Percentiles rank a stretch among this genome's conserved stretches.
Evolutionary conservation across 1,284 basidiomycete genomes (phyloP).

Genomic region (Caloboletus firmus): DNA sequence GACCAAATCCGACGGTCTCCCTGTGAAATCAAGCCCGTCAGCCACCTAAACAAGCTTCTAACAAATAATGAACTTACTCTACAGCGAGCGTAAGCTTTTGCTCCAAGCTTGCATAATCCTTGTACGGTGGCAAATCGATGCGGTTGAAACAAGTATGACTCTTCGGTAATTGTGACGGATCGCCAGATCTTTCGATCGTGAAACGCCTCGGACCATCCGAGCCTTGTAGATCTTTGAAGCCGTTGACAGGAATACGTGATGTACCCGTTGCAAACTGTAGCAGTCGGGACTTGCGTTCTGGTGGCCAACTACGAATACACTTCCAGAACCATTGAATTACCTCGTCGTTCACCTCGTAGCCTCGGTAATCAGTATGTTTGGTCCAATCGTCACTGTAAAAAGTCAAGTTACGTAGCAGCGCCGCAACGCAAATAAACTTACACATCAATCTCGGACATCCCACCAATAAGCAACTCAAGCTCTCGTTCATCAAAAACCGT

Average conservation of each 20-base stretch:
- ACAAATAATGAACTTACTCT: conserved; percentile 50
- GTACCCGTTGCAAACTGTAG: conserved; percentile 94
- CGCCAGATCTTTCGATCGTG: conserved; percentile 88
- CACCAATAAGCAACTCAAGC: conserved; percentile 89
- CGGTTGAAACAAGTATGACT: conserved; percentile 86
- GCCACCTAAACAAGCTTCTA: background rate
- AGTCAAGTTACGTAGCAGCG: conserved; percentile 2
- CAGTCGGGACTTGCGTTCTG: conserved; percentile 87
- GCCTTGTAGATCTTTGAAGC: conserved; percentile 93
- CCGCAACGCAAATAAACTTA: conserved; percentile 39
- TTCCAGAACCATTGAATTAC: conserved; percentile 99
- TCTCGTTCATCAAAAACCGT: conserved; percentile 96
- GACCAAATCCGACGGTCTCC: conserved; percentile 72
- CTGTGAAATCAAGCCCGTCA: conserved; percentile 35
- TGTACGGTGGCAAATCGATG: conserved; percentile 84
- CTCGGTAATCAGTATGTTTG: conserved; percentile 75
- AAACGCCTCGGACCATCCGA: conserved; percentile 89
- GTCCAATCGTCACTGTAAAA: conserved; percentile 67
- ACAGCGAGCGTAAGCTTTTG: conserved; percentile 84
- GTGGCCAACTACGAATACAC: conserved; percentile 88
- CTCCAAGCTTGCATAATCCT: conserved; percentile 79
- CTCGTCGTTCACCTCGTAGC: conserved; percentile 75
- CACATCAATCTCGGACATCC: conserved; percentile 95
- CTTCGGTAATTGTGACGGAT: conserved; percentile 84
- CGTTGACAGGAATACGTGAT: conserved; percentile 88